These are phyloP conservation scores for Aspergillus ostianus DNA, from an alignment of 495 filamentous ascomycete genomes.

Conservation along the genomic window DNA sequence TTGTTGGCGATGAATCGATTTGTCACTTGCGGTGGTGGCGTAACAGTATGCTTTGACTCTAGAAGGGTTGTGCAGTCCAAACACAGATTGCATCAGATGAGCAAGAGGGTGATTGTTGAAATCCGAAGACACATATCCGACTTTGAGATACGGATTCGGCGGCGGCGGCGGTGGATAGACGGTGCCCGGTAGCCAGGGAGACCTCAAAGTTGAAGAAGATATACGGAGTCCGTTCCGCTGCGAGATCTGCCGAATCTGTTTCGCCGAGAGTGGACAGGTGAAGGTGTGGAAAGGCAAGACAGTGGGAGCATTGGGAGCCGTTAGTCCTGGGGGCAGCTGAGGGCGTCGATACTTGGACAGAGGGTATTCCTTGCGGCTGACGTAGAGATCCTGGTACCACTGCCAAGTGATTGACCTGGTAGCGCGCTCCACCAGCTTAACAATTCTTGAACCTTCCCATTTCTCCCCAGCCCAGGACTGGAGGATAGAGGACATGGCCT, in stretches of 20 bases:
- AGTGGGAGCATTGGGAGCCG: conserved; percentile 87
- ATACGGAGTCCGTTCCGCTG: conserved; percentile 93
- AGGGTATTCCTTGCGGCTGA: conserved; percentile 58
- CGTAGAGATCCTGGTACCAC: conserved; percentile 85
- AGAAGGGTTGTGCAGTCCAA: conserved; percentile 77
- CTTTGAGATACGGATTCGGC: conserved; percentile 76
- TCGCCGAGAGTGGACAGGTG: conserved; percentile 88
- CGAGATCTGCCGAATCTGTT: conserved; percentile 92
- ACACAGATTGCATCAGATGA: conserved; percentile 98
- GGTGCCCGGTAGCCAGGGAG: conserved; percentile 78
- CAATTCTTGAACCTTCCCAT: conserved; percentile 86
- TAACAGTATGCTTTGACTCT: conserved; percentile 89
- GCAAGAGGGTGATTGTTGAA: conserved; percentile 99
- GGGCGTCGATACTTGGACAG: conserved; percentile 66
- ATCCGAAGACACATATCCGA: conserved; percentile 96
- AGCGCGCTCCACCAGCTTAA: conserved; percentile 84
- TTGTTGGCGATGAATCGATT: conserved; percentile 85
- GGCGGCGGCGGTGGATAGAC: conserved; percentile 84
- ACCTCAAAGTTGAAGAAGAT: conserved; percentile 79
- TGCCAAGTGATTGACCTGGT: conserved; percentile 73
- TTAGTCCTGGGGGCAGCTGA: conserved; percentile 68
- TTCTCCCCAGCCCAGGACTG: conserved; percentile 69
- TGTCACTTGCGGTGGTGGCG: conserved; percentile 92
- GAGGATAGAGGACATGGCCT: conserved; percentile 47
- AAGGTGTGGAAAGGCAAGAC: conserved; percentile 99